Evolutionary conservation across 495 filamentous ascomycete species (phyloP).

Genomic region (Neurospora sp.): DNA sequence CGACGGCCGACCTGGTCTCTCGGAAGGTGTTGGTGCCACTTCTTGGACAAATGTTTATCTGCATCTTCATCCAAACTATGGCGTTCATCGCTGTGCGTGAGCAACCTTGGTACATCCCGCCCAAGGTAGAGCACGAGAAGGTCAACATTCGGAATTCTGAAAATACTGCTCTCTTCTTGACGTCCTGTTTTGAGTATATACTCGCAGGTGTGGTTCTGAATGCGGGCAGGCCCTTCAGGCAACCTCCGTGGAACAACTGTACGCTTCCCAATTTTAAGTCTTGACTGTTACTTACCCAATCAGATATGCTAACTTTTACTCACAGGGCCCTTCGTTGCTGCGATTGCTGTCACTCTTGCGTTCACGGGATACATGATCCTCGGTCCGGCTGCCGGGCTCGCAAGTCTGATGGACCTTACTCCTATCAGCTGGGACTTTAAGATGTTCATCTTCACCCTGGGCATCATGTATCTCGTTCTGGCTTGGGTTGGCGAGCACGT

Average conservation of each 20-base stretch:
- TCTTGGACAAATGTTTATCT: conserved; percentile 78
- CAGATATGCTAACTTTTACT: not conserved
- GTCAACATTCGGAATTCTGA: conserved; percentile 83
- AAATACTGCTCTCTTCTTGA: conserved; percentile 80
- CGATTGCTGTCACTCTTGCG: conserved; percentile 54
- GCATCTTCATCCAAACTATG: conserved; percentile 65
- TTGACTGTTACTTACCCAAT: conserved; percentile 11
- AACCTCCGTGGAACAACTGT: conserved; percentile 73
- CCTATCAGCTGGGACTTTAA: conserved; percentile 61
- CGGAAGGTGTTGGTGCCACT: conserved; percentile 86
- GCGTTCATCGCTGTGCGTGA: conserved; percentile 60
- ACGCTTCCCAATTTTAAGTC: conserved; percentile 19
- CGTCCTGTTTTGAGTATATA: conserved; percentile 92
- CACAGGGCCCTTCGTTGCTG: conserved; percentile 70
- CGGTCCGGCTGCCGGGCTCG: conserved; percentile 57
- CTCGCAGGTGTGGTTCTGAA: conserved; percentile 79
- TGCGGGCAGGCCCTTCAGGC: conserved; percentile 80
- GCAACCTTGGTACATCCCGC: conserved; percentile 83
- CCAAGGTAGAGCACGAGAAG: conserved; percentile 59
- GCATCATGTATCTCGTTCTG: conserved; percentile 51
- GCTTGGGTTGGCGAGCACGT: conserved; percentile 63
- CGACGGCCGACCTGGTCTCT: conserved; percentile 87
- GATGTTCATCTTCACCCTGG: conserved; percentile 57
- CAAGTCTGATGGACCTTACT: conserved; percentile 76
- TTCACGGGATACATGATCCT: conserved; percentile 71